These are phyloP conservation scores for Cardamine occulta DNA, from an alignment of 345 rosid genomes.

Conservation along the genomic window DNA sequence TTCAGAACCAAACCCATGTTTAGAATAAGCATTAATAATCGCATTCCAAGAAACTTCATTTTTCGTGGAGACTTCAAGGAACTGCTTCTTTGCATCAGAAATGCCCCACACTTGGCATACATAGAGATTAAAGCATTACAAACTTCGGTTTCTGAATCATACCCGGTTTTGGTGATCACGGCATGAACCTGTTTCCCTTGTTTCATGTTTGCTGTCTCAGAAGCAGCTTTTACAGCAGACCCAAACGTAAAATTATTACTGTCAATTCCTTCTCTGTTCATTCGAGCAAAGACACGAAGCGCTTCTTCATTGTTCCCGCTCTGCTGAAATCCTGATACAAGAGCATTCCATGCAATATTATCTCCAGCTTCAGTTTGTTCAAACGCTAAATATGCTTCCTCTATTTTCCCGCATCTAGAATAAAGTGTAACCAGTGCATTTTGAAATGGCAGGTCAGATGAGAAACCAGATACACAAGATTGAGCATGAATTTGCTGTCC, in stretches of 20 bases:
- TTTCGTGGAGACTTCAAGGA: conserved; percentile 64
- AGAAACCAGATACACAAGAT: conserved; percentile 67
- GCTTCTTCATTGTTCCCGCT: conserved; percentile 77
- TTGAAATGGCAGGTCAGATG: conserved; percentile 65
- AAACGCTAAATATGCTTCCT: conserved; percentile 74
- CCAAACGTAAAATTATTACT: conserved; percentile 70
- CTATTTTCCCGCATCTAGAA: conserved; percentile 70
- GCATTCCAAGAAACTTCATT: conserved; percentile 92
- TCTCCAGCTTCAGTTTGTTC: conserved; percentile 65
- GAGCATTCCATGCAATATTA: conserved; percentile 83
- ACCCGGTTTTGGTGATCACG: conserved; percentile 65
- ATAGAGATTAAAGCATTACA: conserved; percentile 78
- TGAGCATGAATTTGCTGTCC: conserved; percentile 86
- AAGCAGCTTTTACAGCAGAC: conserved; percentile 88
- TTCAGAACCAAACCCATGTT: conserved; percentile 75
- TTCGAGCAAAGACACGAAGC: conserved; percentile 62
- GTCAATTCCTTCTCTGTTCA: conserved; percentile 58
- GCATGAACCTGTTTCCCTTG: conserved; percentile 85
- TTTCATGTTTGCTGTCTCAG: conserved; percentile 72
- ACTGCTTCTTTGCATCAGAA: conserved; percentile 66
- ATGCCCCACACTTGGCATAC: conserved; percentile 87
- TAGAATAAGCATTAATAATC: conserved; percentile 79
- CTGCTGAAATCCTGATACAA: conserved; percentile 80
- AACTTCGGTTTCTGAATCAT: conserved; percentile 69
- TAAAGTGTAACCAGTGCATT: conserved; percentile 84